These are phyloP conservation scores for Caloboletus firmus DNA, from an alignment of 1,284 basidiomycete genomes.

Conservation along the genomic window DNA sequence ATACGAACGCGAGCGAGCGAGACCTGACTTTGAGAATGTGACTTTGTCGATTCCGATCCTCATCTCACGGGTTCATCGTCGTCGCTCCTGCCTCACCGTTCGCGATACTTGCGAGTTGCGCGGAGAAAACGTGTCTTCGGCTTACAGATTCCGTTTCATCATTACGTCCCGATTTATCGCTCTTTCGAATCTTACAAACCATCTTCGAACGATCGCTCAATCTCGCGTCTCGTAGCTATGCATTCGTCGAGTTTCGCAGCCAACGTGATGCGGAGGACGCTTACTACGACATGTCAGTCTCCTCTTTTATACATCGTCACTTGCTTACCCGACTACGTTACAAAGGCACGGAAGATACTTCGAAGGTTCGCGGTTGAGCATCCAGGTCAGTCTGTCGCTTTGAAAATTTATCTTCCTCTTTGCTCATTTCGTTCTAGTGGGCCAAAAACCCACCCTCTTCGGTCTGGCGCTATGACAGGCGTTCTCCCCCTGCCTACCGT, in stretches of 20 bases:
- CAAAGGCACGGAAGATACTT: constrained; percentile 81
- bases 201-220: constrained; percentile 62
- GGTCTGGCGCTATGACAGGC: constrained; percentile 80
- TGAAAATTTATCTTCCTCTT: background rate
- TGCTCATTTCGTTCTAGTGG: constrained; percentile 56
- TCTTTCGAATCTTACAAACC: constrained; percentile 30
- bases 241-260: constrained; percentile 87
- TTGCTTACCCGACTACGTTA: constrained; percentile 7
- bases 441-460: constrained; percentile 87
- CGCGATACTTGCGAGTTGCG: constrained; percentile 26
- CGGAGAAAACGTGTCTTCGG: constrained; percentile 30
- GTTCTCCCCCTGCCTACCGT: constrained; percentile 53
- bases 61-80: constrained; percentile 37
- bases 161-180: constrained; percentile 33
- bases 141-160: constrained; percentile 29
- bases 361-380: constrained; percentile 79
- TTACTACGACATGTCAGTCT: constrained; percentile 83
- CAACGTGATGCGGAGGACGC: constrained; percentile 85
- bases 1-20: constrained; percentile 36
- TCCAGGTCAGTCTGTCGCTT: constrained; percentile 55
- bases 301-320: background rate
- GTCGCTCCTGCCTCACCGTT: constrained; percentile 40
- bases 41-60: constrained; percentile 35
- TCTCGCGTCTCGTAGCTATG: constrained; percentile 72
- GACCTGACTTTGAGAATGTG: constrained; percentile 21